A percentile compares a stretch with the other conserved stretches of the same genome.
Conservation (phyloP, 495 filamentous ascomycete genomes). For the Filosporella fistucella region DNA sequence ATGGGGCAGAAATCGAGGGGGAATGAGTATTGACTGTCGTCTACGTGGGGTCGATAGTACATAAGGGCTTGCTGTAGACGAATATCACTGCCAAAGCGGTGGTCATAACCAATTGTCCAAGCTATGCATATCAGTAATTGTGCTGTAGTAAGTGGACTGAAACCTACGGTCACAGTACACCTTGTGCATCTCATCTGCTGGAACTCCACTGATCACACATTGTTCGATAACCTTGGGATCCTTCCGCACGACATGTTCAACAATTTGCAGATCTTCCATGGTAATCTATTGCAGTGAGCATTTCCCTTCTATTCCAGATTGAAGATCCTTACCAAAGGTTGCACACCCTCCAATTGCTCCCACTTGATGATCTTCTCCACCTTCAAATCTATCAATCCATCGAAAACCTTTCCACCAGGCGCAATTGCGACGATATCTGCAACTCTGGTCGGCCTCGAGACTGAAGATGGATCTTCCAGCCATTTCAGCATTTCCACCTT, state of each 20-base stretch:
- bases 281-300: slow-evolving; percentile 56
- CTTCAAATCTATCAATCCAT: slow-evolving; percentile 78
- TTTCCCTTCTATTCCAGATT: neutral
- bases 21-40: slow-evolving; percentile 87
- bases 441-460: slow-evolving; percentile 61
- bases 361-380: slow-evolving; percentile 67
- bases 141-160: neutral
- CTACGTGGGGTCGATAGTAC: slow-evolving; percentile 87
- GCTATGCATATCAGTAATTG: slow-evolving; percentile 39
- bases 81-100: slow-evolving; percentile 75
- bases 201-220: slow-evolving; percentile 82
- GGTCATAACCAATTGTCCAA: slow-evolving; percentile 95
- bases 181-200: slow-evolving; percentile 60
- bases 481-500: slow-evolving; percentile 86
- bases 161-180: slow-evolving; percentile 57
- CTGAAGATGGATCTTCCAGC: slow-evolving; percentile 58
- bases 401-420: slow-evolving; percentile 73
- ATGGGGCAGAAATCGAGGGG: slow-evolving; percentile 95
- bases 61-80: slow-evolving; percentile 91
- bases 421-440: slow-evolving; percentile 89
- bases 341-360: slow-evolving; percentile 73
- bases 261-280: slow-evolving; percentile 88
- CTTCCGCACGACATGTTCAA: slow-evolving; percentile 75
- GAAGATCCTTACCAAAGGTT: slow-evolving; percentile 61
- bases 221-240: slow-evolving; percentile 92